Evolutionary conservation across 2,329 filamentous ascomycete species (phyloP).

Genomic region (Tolypocladium cylindrosporum): DNA sequence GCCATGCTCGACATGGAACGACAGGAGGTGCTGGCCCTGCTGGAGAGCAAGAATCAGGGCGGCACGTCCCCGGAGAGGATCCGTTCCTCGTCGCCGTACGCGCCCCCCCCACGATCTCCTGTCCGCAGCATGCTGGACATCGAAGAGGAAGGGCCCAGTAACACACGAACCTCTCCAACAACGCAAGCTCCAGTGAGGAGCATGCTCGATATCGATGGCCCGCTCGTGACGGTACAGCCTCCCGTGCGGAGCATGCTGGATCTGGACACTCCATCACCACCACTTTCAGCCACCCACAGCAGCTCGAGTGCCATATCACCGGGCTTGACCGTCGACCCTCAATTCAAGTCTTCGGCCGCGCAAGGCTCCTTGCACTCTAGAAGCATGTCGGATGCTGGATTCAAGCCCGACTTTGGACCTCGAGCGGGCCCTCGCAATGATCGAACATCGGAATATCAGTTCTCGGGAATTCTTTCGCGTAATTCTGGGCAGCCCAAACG

Average conservation of each 20-base stretch:
- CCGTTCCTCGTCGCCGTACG: conserved; percentile 44
- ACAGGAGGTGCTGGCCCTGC: conserved; percentile 58
- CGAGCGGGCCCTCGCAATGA: conserved; percentile 22
- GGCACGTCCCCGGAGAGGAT: conserved; percentile 23
- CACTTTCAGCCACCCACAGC: conserved; percentile 13
- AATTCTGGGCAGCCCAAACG: conserved; percentile 37
- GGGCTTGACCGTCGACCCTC: conserved; percentile 8
- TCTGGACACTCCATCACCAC: conserved; percentile 28
- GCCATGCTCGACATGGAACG: conserved; percentile 69
- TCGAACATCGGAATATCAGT: conserved; percentile 48
- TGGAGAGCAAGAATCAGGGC: conserved; percentile 40
- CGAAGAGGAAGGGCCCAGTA: conserved; percentile 23
- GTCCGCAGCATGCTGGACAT: conserved; percentile 60
- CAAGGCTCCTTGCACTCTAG: conserved; percentile 27
- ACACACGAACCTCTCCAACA: conserved; percentile 19
- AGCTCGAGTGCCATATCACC: conserved; percentile 24
- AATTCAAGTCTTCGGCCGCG: conserved; percentile 12
- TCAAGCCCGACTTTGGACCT: conserved; percentile 37
- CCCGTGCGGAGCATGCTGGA: conserved; percentile 44
- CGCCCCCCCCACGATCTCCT: conserved; percentile 50
- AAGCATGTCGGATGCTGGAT: conserved; percentile 45
- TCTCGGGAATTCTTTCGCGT: conserved; percentile 46
- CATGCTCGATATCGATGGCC: conserved; percentile 51
- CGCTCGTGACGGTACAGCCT: conserved; percentile 24
- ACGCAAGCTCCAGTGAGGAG: conserved; percentile 50